Conservation (phyloP, 768 basidiomycete species). For the Phaffia tasmanica region DNA sequence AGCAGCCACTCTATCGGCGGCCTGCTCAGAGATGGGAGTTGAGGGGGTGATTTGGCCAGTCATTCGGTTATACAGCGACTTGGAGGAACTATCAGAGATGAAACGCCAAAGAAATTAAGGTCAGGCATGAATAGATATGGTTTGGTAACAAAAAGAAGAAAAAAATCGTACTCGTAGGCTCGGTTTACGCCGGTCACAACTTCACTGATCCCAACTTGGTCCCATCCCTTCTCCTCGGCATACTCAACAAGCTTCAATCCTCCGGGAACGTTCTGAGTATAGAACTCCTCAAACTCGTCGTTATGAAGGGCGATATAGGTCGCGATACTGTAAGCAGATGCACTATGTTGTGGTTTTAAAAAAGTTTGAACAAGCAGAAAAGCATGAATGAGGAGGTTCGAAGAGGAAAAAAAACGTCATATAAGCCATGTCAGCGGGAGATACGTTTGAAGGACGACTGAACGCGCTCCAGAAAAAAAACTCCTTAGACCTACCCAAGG, state of each 20-base stretch:
- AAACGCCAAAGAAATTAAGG: conserved; percentile 22
- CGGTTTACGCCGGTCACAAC: conserved; percentile 24
- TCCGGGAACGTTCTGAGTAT: conserved; percentile 17
- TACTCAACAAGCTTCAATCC: conserved; percentile 11
- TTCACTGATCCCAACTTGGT: conserved; percentile 52
- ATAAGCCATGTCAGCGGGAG: too few species aligned
- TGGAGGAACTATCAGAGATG: conserved; percentile 17
- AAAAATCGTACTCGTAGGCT: background rate
- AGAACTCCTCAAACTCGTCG: conserved; percentile 23
- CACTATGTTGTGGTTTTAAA: too few species aligned
- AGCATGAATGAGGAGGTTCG: too few species aligned
- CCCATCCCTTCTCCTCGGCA: conserved; percentile 68
- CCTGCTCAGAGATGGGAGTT: background rate
- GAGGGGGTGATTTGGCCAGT: conserved; percentile 13
- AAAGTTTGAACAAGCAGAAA: too few species aligned
- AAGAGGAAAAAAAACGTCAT: too few species aligned
- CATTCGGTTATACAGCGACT: conserved; percentile 9
- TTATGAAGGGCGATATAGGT: conserved; percentile 23
- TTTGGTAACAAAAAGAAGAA: conserved; percentile 24
- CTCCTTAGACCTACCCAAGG: too few species aligned
- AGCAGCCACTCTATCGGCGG: conserved; percentile 13
- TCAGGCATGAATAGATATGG: conserved; percentile 2
- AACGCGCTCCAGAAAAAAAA: too few species aligned
- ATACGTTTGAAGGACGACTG: too few species aligned
- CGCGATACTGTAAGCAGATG: conserved; percentile 4